A percentile compares a stretch with the other conserved stretches of the same genome.
Evolutionary conservation across 208 protist species (phyloP).

Genomic region (Naegleria lovaniensis): DNA sequence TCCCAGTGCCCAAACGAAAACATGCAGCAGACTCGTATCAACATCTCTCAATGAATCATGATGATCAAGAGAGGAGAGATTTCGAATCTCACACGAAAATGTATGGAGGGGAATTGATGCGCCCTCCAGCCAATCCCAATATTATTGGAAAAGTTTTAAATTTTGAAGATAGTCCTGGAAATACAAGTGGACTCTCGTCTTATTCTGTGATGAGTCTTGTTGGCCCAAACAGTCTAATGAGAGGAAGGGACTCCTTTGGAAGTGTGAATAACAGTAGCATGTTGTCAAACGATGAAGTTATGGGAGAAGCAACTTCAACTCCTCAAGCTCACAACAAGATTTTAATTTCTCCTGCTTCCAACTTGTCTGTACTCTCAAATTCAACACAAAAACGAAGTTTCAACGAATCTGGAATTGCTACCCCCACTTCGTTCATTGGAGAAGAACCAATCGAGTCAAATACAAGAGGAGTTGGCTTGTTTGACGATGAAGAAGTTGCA

Average conservation of each 20-base stretch:
- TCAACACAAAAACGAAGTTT: not conserved
- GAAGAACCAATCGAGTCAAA: too few species aligned
- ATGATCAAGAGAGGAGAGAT: not conserved
- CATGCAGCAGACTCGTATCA: not conserved
- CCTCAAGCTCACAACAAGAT: not conserved
- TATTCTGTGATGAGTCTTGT: not conserved
- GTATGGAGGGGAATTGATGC: not conserved
- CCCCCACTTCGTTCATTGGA: not conserved
- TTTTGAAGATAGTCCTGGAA: not conserved
- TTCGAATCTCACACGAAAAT: not conserved
- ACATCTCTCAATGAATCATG: not conserved
- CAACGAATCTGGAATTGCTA: not conserved
- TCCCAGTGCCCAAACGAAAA: slow-evolving; percentile 13
- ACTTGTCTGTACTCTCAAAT: not conserved
- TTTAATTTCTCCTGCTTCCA: not conserved
- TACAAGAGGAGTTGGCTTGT: not conserved
- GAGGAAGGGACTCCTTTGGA: not conserved
- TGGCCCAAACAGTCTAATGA: not conserved
- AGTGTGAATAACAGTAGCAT: not conserved
- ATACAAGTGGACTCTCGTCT: not conserved
- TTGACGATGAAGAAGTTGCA: not conserved
- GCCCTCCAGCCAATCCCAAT: not conserved
- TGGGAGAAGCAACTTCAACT: not conserved
- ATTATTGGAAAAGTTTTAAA: not conserved
- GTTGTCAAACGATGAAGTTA: not conserved